Base-by-base conservation (phyloP, 768 basidiomycete species). In the Omphalotus guepiniiformis region DNA sequence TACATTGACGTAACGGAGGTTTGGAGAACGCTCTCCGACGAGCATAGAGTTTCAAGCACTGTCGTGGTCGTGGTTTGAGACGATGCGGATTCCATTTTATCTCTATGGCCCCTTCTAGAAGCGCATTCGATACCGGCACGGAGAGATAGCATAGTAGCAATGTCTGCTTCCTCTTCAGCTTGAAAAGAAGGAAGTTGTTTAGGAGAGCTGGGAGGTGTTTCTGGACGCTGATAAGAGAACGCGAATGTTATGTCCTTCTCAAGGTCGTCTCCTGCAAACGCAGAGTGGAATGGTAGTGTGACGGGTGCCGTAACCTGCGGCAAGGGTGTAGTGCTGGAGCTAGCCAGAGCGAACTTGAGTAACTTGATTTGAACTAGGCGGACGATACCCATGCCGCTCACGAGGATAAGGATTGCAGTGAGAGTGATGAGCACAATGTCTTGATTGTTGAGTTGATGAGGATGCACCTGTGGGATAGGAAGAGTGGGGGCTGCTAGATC, bases 41-140 rank as follows among this genome's bases (percentile, higher is more conserved):
- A 39, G 37, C 39, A 49, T n/a, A 49, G 28, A 26, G 40, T 49
- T 36, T 49, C 48, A 18, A 19, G 26, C 22, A 53, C 49, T n/a
- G 55, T 60, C 25, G 50, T 42, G 13, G 53, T 53, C 12, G 63
- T 67, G 21, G 50, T 53, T 37, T 61, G 54, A 18, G 68, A 66
- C 7, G 63, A 61, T 27, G 59, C 46, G 38, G 64, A 68, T 28
- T 68, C 63, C 6, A 65, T 65, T 12, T 54, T 58, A 47, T 66
- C 60, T 47, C 61, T 53, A 4, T 56, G 57, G 40, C 61, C 35
- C 27, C 56, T 48, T 27, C 55, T 53, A 8, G 50, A 58, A 8
- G 57, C 58, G 39, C 55, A 50, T 42, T 59, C 53, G 47, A 59
- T 46, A 29, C 55, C 57, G 37, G 61, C 55, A 45, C 57, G 55